These are phyloP conservation scores for Phytophthora boehmeriae DNA, from an alignment of 352 stramenopile species.

Conservation along the genomic window DNA sequence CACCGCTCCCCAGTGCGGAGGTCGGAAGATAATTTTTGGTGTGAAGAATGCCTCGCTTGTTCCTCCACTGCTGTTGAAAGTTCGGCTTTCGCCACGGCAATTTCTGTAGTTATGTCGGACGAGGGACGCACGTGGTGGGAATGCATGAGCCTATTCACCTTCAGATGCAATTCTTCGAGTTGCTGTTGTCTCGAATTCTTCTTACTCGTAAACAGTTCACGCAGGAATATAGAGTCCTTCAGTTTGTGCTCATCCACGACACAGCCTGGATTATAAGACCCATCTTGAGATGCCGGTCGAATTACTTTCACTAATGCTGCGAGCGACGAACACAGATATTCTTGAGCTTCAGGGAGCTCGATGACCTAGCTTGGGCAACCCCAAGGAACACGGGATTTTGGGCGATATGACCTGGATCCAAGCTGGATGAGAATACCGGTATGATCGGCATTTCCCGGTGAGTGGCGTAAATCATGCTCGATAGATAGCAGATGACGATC, in stretches of 20 bases:
- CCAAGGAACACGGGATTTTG: neutral
- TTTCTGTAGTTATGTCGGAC: neutral
- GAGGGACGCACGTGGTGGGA: too few species aligned
- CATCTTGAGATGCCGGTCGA: neutral
- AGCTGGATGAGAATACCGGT: neutral
- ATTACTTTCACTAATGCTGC: neutral
- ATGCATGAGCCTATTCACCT: neutral
- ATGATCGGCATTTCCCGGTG: neutral
- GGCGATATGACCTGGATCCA: neutral
- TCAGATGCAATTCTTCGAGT: constrained; percentile 1
- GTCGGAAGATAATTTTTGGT: neutral
- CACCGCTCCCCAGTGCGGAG: neutral
- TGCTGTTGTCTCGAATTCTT: neutral
- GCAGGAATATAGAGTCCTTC: neutral
- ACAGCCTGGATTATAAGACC: neutral
- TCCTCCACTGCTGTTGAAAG: too few species aligned
- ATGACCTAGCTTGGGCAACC: neutral
- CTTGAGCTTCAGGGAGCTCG: neutral
- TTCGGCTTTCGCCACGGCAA: neutral
- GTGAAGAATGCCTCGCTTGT: neutral
- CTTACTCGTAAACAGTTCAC: neutral
- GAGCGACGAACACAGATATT: neutral
- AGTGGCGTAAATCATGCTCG: neutral
- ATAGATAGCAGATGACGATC: neutral
- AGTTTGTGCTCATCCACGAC: constrained; percentile 1